These are phyloP conservation scores for Galeopsis tetrahit DNA, from an alignment of 257 asterid species.

Conservation along the genomic window DNA sequence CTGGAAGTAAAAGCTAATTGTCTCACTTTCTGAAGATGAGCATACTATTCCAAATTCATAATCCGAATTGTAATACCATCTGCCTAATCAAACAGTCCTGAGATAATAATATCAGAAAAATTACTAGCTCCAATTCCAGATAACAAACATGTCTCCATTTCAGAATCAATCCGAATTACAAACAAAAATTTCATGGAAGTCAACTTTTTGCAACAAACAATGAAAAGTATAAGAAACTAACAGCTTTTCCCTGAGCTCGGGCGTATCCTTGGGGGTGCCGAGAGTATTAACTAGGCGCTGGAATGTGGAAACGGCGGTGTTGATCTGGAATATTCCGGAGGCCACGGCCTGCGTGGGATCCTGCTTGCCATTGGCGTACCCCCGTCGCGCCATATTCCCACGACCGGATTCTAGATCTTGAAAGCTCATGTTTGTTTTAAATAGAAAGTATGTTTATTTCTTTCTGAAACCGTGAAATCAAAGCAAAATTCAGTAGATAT, in stretches of 20 bases:
- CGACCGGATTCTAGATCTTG: conserved; percentile 97
- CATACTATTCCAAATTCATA: background rate
- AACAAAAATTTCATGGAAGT: conserved; percentile 21
- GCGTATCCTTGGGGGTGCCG: conserved; percentile 95
- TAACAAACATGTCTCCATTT: conserved; percentile 6
- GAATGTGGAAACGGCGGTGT: conserved; percentile 85
- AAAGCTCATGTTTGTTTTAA: conserved; percentile 66
- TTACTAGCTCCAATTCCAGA: conserved; percentile 15
- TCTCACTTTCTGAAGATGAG: background rate
- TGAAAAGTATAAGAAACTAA: conserved; percentile 40
- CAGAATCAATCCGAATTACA: conserved; percentile 16
- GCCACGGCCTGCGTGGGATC: conserved; percentile 93
- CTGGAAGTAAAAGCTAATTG: background rate
- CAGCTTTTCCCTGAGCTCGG: conserved; percentile 96
- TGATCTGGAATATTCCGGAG: conserved; percentile 90
- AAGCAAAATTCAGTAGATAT: conserved; percentile 27
- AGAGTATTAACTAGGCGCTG: conserved; percentile 93
- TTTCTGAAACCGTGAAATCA: conserved; percentile 32
- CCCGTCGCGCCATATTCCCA: conserved; percentile 56
- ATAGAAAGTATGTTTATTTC: conserved; percentile 2
- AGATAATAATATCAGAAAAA: conserved; percentile 17
- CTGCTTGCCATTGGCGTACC: conserved; percentile 67
- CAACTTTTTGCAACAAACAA: conserved; percentile 8
- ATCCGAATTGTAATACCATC: conserved; percentile 2
- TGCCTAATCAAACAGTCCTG: conserved; percentile 18